Evolutionary conservation across 2,329 filamentous ascomycete genomes (phyloP).

Genomic region (Eurotiales sp.): DNA sequence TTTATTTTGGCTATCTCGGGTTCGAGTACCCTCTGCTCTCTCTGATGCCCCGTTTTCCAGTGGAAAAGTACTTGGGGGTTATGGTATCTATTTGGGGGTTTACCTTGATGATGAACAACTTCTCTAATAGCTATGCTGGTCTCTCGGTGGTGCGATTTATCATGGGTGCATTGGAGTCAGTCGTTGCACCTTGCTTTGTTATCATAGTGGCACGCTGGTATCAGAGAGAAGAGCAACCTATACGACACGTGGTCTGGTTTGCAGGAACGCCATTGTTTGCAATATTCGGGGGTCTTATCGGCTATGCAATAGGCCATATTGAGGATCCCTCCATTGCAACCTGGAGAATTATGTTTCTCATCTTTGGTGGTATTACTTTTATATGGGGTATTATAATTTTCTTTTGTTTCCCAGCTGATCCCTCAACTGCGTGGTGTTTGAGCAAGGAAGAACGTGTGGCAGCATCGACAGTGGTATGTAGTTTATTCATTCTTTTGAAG

Average conservation of each 20-base stretch:
- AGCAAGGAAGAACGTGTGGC: no score
- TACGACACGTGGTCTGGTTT: slow-evolving; percentile 4
- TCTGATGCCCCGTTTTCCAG: slow-evolving; percentile 22
- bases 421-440: no score
- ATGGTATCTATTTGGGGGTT: slow-evolving; percentile 27
- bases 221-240: slow-evolving; percentile 9
- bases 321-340: slow-evolving; percentile 6
- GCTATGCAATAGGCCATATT: slow-evolving; percentile 12
- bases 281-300: slow-evolving; percentile 8
- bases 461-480: no score
- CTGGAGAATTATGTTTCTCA: no score
- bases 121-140: slow-evolving; percentile 49
- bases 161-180: slow-evolving; percentile 52
- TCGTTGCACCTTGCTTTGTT: slow-evolving; percentile 55
- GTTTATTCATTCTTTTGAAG: no score
- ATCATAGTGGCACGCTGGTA: slow-evolving; percentile 36
- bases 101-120: slow-evolving; percentile 44
- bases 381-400: no score
- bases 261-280: slow-evolving; percentile 12
- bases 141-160: slow-evolving; percentile 51
- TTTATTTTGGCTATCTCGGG: slow-evolving; percentile 40
- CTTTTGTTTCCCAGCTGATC: no score
- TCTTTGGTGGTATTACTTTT: no score
- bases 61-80: slow-evolving; percentile 14
- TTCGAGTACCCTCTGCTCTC: slow-evolving; percentile 26